Base-by-base conservation (phyloP, 192 early-diverging fungal genomes). In the Fimicolochytrium jonesii region DNA sequence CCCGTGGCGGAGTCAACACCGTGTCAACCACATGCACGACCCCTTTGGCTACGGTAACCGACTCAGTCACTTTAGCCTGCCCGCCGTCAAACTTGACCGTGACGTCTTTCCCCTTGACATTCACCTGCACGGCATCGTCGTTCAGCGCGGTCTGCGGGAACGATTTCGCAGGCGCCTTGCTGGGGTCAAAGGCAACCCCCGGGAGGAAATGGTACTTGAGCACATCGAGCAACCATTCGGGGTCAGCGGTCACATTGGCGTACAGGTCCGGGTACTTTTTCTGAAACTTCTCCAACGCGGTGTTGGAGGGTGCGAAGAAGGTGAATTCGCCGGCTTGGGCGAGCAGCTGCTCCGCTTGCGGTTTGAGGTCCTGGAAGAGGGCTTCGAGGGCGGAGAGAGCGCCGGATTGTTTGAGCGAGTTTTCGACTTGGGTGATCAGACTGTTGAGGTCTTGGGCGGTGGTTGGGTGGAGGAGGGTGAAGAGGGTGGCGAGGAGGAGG, bases 21-120 rank as follows among this genome's bases (percentile, higher is more conserved):
- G 65, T 42, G 61, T 80, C 76, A 47, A 80, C 69, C 41, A 75
- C 56, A 67, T 77, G 73, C 26, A 80, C 56, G 55, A 72, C 45
- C 33, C 78, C 78, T 59, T 70, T 74, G 67, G 46, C 7, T 56
- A 65, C 44, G 30, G 65, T 33, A 53, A 66, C 41, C 11, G 73
- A 68, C 56, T 63, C 29, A 41, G 52, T 26, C 50, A 41, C 37
- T 34, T 17, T 60, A 29, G 61, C 46, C 56, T 31, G 34, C 18
- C 42, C 37, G 31, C 25, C 32, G 45, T 57, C 44, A 37, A 28
- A 43, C 26, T 23, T 15, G 44, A 64, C 30, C 49, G 39, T 35
- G 37, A 47, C 34, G 56, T 35, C 37, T 30, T 29, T 45, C 20
- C 20, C 47, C 13, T 29, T 20, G 28, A 47, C 50, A 30, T 26